Base-by-base conservation (phyloP, 805 yeast genomes). In the Alloascoidea hylecoeti region DNA sequence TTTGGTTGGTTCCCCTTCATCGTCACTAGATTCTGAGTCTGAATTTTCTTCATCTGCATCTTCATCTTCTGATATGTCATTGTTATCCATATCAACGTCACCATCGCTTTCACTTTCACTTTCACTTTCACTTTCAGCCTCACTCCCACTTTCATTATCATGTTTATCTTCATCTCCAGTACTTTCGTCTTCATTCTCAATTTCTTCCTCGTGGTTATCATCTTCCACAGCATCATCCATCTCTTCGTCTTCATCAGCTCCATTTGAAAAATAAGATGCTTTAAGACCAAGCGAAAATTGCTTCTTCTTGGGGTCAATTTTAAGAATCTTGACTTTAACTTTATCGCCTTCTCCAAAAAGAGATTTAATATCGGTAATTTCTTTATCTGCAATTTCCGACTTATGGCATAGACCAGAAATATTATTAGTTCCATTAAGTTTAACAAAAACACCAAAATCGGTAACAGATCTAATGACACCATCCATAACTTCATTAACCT, bases 371-470 rank as follows among this genome's bases (percentile, higher is more conserved):
- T 85, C 74, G 32, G 68, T 69, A 23, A 68, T 57, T 27, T 75
- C 64, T 5, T 58, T 53, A 40, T 74, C 76, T 19, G 96, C 77
- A 41, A 89, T 78, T 57, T 89, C 80, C 32, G 88, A 68, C 41
- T 70, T 77, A 53, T 89, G 96, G 48, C 95, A 86, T 46, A 89
- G 69, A 41, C 97, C 98, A 49, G 81, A 73, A 41, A 86, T 66
- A 49, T 74, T 74, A 39, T 72, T 60, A 33, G 92, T 77, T 35
- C 79, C 82, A 46, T 78, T 86, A 39, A 89, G 63, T 44, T 73
- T 77, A 38, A 89, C 80, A 52, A 89, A 89, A 2, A 85, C 95
- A 62, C 98, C 98, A 53, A 78, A 89, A 35, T 83, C 94, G 23
- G 86, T 76, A 16, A 78, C 82, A 43, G 71, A 71, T 52, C 72